Evolutionary conservation across 169 alveolate species (phyloP).

Genomic region (Cryptosporidium viatorum): DNA sequence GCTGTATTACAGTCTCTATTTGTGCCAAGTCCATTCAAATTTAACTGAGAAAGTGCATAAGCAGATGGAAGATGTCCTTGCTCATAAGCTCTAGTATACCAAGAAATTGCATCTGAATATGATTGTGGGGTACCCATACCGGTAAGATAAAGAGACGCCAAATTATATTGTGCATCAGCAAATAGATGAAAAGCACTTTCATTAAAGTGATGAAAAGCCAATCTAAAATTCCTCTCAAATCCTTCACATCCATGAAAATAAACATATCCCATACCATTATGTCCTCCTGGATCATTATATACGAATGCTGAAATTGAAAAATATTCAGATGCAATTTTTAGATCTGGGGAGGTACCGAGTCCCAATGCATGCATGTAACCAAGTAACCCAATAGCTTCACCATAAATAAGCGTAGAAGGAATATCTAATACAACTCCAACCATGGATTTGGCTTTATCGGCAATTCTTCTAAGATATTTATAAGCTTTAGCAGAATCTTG

Average conservation of each 20-base stretch:
- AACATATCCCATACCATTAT: conserved; percentile 72
- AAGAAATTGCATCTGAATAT: conserved; percentile 44
- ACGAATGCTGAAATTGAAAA: conserved; percentile 63
- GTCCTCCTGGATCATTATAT: conserved; percentile 73
- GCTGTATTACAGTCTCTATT: conserved; percentile 51
- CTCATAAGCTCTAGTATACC: conserved; percentile 72
- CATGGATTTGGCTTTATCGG: conserved; percentile 33
- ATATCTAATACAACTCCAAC: conserved; percentile 53
- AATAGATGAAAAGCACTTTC: conserved; percentile 69
- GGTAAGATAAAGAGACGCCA: conserved; percentile 63
- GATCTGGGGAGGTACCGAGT: conserved; percentile 15
- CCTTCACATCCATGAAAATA: conserved; percentile 69
- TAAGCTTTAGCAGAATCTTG: conserved; percentile 38
- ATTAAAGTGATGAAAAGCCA: conserved; percentile 66
- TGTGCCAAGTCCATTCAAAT: conserved; percentile 62
- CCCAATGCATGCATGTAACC: conserved; percentile 72
- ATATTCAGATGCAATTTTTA: conserved; percentile 47
- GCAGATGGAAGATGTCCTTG: conserved; percentile 74
- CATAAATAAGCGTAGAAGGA: conserved; percentile 34
- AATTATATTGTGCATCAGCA: conserved; percentile 68
- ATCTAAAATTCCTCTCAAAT: conserved; percentile 43
- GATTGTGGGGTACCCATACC: conserved; percentile 73
- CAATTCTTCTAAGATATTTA: conserved; percentile 50
- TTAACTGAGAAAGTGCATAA: conserved; percentile 62
- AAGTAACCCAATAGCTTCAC: conserved; percentile 66